A percentile compares a stretch with the other conserved stretches of the same genome.
Conservation (phyloP, 1,284 basidiomycete species). For the Phaffia rhodozyma region DNA sequence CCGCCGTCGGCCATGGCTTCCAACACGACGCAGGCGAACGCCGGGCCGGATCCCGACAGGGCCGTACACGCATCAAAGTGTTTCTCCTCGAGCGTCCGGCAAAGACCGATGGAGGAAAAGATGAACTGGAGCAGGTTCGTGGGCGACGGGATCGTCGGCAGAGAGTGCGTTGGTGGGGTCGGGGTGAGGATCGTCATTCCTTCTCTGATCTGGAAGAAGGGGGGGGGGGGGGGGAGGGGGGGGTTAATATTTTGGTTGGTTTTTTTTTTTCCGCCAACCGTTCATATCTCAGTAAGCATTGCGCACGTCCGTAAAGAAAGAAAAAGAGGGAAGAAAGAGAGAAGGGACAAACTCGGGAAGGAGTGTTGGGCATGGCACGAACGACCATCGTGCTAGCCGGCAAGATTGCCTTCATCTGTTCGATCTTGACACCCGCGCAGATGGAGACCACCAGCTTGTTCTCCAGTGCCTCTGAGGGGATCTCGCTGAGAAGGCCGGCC, state of each 20-base stretch:
- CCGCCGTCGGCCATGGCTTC: slow-evolving; percentile 99
- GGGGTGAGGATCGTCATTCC: slow-evolving; percentile 88
- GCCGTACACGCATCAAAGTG: slow-evolving; percentile 98
- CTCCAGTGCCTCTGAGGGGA: slow-evolving; percentile 56
- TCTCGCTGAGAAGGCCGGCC: not conserved
- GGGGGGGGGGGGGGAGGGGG: not conserved
- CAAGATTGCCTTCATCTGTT: slow-evolving; percentile 47
- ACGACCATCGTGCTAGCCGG: slow-evolving; percentile 67
- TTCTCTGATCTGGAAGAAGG: slow-evolving; percentile 64
- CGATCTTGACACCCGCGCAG: slow-evolving; percentile 83
- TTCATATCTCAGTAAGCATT: not conserved
- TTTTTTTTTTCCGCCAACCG: no score
- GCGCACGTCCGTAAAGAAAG: not conserved
- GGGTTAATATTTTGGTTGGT: not conserved
- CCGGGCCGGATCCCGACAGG: slow-evolving; percentile 88
- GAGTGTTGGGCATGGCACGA: slow-evolving; percentile 97
- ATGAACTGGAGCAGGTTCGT: slow-evolving; percentile 75
- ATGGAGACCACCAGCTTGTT: slow-evolving; percentile 93
- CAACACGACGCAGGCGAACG: slow-evolving; percentile 90
- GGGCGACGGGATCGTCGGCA: slow-evolving; percentile 45
- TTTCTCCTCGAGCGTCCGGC: slow-evolving; percentile 88
- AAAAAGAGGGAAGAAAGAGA: not conserved
- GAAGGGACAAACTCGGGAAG: slow-evolving; percentile 60
- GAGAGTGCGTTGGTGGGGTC: slow-evolving; percentile 38
- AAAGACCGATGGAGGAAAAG: slow-evolving; percentile 87